Conservation (phyloP, 768 basidiomycete species). For the Russula brevipes region DNA sequence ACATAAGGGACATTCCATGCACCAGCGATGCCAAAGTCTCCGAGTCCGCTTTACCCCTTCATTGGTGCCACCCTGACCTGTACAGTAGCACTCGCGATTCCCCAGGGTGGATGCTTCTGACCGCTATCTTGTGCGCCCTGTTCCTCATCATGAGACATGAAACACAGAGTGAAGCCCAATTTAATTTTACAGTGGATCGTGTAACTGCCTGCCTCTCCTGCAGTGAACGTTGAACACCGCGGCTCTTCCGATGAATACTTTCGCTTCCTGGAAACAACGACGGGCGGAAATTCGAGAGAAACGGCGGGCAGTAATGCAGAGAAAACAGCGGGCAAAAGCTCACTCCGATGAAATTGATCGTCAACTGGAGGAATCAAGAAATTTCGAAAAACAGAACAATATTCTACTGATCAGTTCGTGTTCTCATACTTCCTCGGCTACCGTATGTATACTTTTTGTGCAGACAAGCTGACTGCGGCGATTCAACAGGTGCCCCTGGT, state of each 20-base stretch:
- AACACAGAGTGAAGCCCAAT: too few relatives aligned
- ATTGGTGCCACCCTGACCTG: too few relatives aligned
- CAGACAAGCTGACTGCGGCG: not conserved
- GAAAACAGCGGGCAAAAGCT: constrained; percentile 34
- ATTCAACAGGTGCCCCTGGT: constrained; percentile 5
- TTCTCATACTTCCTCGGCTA: not conserved
- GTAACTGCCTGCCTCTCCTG: too few relatives aligned
- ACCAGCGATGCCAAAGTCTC: too few relatives aligned
- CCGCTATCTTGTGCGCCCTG: too few relatives aligned
- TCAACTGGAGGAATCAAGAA: constrained; percentile 73
- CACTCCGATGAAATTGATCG: constrained; percentile 72
- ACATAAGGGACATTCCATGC: too few relatives aligned
- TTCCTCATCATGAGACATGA: too few relatives aligned
- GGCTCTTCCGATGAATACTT: constrained; percentile 26
- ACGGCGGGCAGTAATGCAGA: not conserved
- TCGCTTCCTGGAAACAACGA: not conserved
- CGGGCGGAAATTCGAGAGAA: not conserved
- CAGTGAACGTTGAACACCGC: too few relatives aligned
- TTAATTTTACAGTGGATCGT: too few relatives aligned
- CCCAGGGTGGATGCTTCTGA: too few relatives aligned
- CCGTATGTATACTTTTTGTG: not conserved
- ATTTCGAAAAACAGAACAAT: constrained; percentile 79
- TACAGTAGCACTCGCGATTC: too few relatives aligned
- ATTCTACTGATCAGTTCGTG: constrained; percentile 76
- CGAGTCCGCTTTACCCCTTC: too few relatives aligned